Conservation (phyloP, 129 eudicot species). For the Chrysanthemum lavandulifolium region DNA sequence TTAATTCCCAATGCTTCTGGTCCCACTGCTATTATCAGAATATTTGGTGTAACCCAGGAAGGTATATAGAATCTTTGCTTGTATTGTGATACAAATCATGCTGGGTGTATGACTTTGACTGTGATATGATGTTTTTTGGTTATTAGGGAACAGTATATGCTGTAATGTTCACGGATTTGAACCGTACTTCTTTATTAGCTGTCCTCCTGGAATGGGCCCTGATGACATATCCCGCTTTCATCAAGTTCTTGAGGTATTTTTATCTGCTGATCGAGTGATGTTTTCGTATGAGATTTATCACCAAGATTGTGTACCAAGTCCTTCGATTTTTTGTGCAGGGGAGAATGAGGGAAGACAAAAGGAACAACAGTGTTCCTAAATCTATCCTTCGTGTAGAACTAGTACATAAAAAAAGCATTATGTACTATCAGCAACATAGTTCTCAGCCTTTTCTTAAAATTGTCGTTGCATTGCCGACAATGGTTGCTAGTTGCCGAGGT, state of each 20-base stretch:
- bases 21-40: slow-evolving; percentile 76
- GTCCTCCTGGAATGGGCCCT: slow-evolving; percentile 98
- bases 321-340: slow-evolving; percentile 48
- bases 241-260: slow-evolving; percentile 77
- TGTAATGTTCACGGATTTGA: slow-evolving; percentile 97
- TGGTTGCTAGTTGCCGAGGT: slow-evolving; percentile 98
- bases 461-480: slow-evolving; percentile 88
- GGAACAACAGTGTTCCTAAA: slow-evolving; percentile 64
- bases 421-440: slow-evolving; percentile 82
- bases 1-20: slow-evolving; percentile 69
- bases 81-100: slow-evolving; percentile 7
- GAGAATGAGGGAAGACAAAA: slow-evolving; percentile 82
- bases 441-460: slow-evolving; percentile 89
- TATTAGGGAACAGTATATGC: slow-evolving; percentile 84
- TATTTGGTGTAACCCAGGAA: slow-evolving; percentile 87
- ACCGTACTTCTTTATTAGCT: slow-evolving; percentile 85
- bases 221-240: slow-evolving; percentile 89
- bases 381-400: slow-evolving; percentile 68
- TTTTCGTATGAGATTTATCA: not conserved
- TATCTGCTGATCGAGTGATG: slow-evolving; percentile 2
- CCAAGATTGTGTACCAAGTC: not conserved
- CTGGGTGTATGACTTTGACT: slow-evolving; percentile 2
- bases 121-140: slow-evolving; percentile 24
- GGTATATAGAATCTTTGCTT: slow-evolving; percentile 37
- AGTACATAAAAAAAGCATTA: slow-evolving; percentile 87